Evolutionary conservation across 352 stramenopile species (phyloP).

Genomic region (Pythium folliculosum): DNA sequence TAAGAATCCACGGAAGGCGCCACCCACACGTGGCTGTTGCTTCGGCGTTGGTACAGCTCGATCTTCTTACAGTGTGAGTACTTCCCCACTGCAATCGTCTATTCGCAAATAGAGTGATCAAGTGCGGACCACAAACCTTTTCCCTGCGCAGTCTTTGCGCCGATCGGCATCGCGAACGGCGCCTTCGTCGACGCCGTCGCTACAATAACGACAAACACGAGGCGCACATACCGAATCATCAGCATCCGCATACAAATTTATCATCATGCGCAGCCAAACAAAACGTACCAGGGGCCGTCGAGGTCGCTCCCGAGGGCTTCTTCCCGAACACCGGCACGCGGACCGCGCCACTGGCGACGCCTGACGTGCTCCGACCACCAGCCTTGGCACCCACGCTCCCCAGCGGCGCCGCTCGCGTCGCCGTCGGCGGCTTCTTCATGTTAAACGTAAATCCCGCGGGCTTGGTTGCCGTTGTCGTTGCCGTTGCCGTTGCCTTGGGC

Average conservation of each 20-base stretch:
- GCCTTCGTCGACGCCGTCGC: conserved; percentile 3
- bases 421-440: conserved; percentile 4
- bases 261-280: not conserved
- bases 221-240: not conserved
- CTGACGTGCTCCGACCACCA: not conserved
- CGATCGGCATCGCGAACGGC: conserved; percentile 16
- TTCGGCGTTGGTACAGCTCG: not conserved
- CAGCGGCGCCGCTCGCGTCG: not conserved
- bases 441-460: conserved; percentile 9
- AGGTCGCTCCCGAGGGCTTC: not conserved
- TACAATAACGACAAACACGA: not conserved
- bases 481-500: not conserved
- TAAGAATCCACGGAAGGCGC: not conserved
- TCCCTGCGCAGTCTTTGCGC: not conserved
- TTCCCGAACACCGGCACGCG: conserved; percentile 14
- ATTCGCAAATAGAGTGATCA: not conserved
- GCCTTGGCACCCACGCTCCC: not conserved
- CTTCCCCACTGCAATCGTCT: not conserved
- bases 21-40: not conserved
- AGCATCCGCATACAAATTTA: not conserved
- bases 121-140: conserved; percentile 17
- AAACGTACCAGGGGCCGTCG: not conserved
- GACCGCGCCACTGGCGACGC: not conserved
- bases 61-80: conserved; percentile 17
- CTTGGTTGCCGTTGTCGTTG: not conserved